Evolutionary conservation across 148 eudicot species (phyloP), one percentile per base, ranked within the genome.

Genomic region (Vaccinium macrocarpon): DNA sequence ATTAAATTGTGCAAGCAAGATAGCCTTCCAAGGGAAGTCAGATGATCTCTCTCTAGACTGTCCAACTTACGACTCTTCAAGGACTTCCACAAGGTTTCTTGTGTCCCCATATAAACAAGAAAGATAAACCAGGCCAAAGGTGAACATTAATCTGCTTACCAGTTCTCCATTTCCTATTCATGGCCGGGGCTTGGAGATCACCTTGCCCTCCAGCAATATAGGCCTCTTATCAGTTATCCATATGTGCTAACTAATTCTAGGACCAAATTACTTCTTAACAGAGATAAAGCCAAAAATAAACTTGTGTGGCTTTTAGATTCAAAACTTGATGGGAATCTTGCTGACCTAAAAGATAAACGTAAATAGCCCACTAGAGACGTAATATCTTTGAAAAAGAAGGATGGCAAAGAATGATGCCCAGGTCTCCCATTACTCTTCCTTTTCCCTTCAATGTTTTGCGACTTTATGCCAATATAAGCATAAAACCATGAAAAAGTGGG

Each of bases 31-130:
- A 76, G 29, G 16, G 51, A 23, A 78, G 0, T 53, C 14, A 14
- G 48, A 51, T 8, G 9, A 7, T 27, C 38, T 29, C 38, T 27
- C 73, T 27, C 42, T 27, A 52, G 35, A 55, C 61, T 16, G 19
- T 12, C 59, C 38, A 29, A 55, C 2, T 9, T 27, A 15, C 66
- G 66, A 79, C 6, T 79, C 64, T 55, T 55, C 11, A 78, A 25
- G 49, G 66, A 38, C 49, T 79, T 55, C 81, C 42, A 78, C 48
- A 53, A 78, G 64, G 48, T 78, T 13, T 78, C 46, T 15, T 12
- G 42, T 51, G 57, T 15, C 81, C 81, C 29, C 15, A 76, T n/a
- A 50, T 76, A 8, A 23, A 21, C 78, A 46, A 9, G 4, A 48
- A 48, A 19, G n/a, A 76, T 50, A 77, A 50, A 77, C 51, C 11